Percentiles rank a stretch among this genome's conserved stretches.
Conservation (phyloP, 2,329 filamentous ascomycete genomes). For the Penicillium sp. region DNA sequence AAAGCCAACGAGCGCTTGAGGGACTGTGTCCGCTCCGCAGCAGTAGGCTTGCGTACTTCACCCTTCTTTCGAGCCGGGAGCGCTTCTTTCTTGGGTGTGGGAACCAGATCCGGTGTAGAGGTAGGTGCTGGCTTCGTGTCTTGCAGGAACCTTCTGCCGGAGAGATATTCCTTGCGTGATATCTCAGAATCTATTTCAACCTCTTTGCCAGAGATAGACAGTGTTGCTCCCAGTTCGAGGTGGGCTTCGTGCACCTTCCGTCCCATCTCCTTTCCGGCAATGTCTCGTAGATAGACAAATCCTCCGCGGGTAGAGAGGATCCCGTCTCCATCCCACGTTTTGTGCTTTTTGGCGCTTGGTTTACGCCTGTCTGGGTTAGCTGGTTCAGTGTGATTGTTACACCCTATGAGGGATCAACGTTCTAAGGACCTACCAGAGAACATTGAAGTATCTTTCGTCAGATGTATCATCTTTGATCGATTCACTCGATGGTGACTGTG, state of each 20-base stretch:
- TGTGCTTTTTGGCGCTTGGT: constrained; percentile 69
- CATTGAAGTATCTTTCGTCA: constrained; percentile 47
- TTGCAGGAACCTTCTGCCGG: constrained; percentile 30
- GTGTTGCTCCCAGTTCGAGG: constrained; percentile 58
- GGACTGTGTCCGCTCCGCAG: constrained; percentile 10
- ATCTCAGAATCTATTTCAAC: constrained; percentile 66
- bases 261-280: constrained; percentile 64
- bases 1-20: constrained; percentile 18
- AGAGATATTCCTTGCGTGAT: constrained; percentile 58
- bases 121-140: constrained; percentile 25
- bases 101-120: constrained; percentile 8
- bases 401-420: neutral
- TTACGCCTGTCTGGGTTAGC: constrained; percentile 56
- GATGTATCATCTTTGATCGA: constrained; percentile 8
- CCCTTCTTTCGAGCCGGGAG: constrained; percentile 18
- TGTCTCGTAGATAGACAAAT: constrained; percentile 61
- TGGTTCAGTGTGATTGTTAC: neutral
- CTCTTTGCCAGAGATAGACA: constrained; percentile 67
- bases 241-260: constrained; percentile 56
- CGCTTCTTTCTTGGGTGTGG: constrained; percentile 20
- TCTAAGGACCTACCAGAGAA: constrained; percentile 43
- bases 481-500: constrained; percentile 3
- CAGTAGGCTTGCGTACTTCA: constrained; percentile 9
- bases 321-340: constrained; percentile 75
- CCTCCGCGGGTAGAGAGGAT: constrained; percentile 59